These are phyloP conservation scores for Nakazawaea ambrosiae DNA, from an alignment of 805 yeast species.

Conservation along the genomic window DNA sequence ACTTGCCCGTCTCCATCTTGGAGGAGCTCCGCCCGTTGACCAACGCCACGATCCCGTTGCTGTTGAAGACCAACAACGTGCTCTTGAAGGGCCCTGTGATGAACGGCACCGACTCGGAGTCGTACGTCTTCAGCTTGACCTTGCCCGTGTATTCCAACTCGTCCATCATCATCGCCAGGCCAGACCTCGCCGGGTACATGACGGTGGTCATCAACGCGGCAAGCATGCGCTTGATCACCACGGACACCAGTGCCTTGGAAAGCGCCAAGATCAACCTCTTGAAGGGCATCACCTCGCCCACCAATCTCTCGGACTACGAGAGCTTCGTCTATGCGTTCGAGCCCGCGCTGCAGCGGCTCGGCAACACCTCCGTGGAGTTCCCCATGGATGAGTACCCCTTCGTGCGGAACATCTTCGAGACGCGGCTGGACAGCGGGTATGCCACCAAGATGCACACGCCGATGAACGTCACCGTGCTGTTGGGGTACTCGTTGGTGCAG, in stretches of 20 bases:
- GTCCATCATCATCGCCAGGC: constrained; percentile 55
- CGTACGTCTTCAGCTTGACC: constrained; percentile 66
- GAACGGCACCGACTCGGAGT: constrained; percentile 25
- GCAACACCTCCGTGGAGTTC: constrained; percentile 21
- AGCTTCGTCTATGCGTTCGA: constrained; percentile 37
- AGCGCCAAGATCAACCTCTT: constrained; percentile 21
- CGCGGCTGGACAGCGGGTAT: constrained; percentile 33
- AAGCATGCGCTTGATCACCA: constrained; percentile 30
- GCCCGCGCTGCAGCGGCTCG: constrained; percentile 21
- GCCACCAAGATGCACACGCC: constrained; percentile 29
- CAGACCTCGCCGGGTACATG: constrained; percentile 63
- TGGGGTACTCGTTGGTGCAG: constrained; percentile 46
- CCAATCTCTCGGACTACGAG: constrained; percentile 19
- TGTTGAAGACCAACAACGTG: constrained; percentile 34
- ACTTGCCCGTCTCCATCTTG: constrained; percentile 23
- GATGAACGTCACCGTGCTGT: constrained; percentile 35
- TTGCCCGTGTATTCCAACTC: constrained; percentile 67
- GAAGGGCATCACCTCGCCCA: constrained; percentile 16
- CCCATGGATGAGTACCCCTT: constrained; percentile 18
- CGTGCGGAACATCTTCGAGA: constrained; percentile 26
- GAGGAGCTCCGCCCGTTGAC: constrained; percentile 44
- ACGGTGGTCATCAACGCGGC: constrained; percentile 49
- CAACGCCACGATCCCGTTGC: constrained; percentile 37
- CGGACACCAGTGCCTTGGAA: constrained; percentile 35
- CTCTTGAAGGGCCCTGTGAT: constrained; percentile 59